Evolutionary conservation across 2,329 filamentous ascomycete species (phyloP).

Genomic region (Ceratocystis cubensis): DNA sequence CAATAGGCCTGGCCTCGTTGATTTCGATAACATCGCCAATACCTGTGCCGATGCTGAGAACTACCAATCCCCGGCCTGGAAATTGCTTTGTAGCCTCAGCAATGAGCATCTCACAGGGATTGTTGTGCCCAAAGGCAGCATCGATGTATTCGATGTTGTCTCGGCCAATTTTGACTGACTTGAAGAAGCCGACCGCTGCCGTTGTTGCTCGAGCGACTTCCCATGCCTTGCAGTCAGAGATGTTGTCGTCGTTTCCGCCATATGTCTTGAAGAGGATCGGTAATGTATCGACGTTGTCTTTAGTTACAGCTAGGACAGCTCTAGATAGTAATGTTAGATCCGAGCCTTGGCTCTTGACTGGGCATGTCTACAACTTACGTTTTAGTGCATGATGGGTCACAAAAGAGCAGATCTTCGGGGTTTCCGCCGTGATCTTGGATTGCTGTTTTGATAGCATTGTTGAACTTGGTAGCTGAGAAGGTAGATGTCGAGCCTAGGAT

Average conservation of each 20-base stretch:
- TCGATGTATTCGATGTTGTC: constrained; percentile 26
- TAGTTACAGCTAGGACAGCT: background rate
- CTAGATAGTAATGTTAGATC: background rate
- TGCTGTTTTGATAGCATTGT: background rate
- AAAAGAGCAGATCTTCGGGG: background rate
- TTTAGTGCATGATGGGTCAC: background rate
- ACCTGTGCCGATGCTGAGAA: constrained; percentile 26
- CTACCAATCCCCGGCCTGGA: constrained; percentile 11
- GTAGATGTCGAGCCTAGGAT: background rate
- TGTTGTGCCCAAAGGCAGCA: constrained; percentile 27
- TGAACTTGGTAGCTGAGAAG: background rate
- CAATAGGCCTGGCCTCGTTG: constrained; percentile 13
- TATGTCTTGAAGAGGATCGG: constrained; percentile 26
- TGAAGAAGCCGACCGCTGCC: constrained; percentile 27
- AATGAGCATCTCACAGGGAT: constrained; percentile 27
- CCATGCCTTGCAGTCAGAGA: constrained; percentile 26
- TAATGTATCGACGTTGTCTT: constrained; percentile 16
- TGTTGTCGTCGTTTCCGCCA: constrained; percentile 21
- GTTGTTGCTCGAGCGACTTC: constrained; percentile 26
- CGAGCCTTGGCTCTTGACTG: background rate
- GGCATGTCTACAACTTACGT: background rate
- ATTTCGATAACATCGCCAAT: constrained; percentile 23
- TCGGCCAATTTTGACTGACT: constrained; percentile 25
- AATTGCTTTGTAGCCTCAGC: constrained; percentile 26
- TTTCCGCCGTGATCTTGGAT: background rate